Base-by-base conservation (phyloP, 139 green algal genomes). In the Klebsormidium nitens region DNA sequence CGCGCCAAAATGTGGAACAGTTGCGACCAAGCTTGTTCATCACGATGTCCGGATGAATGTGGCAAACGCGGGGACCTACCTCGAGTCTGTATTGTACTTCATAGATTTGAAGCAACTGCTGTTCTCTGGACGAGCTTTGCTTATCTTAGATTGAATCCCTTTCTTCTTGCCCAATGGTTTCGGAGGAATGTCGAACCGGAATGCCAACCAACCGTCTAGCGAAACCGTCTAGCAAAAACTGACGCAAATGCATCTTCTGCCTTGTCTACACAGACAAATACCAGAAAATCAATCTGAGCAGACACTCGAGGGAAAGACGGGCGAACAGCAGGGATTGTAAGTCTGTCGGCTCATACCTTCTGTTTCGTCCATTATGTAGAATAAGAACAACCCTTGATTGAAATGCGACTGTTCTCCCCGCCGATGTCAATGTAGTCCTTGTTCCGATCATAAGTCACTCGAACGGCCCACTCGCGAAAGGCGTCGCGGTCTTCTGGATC, bases 391-490 rank as follows among this genome's bases (percentile, higher is more conserved):
- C 5, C 32, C 32, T 11, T 70, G 61, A 61, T 61, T 37, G 52
- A 14, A 8, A 8, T 49, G 36, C 61, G 8, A 19, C 5, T 48
- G 28, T 5, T 46, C 36, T 26, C 29, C 35, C 61, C 36, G n/a
- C n/a, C n/a, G 6, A 8, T 19, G 3, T 31, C 5, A 11, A 14
- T 19, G n/a, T 69, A 3, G 36, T 52, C 36, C n/a, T 5, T 8
- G n/a, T 69, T 5, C 46, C 65, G 17, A 50, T 42, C 55, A 19
- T 5, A 36, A 36, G 36, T 17, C 1, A 87, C 23, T 19, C 73
- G 59, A 8, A 86, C 57, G 0, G 78, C 79, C 81, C 83, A 89
- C 69, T 89, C 81, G 14, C 86, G 85, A 1, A 23, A 42, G 32
- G 77, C 72, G 36, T 36, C 66, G 36, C 68, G 66, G 32, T 34